phyloP scores from a whole-genome alignment of 192 early-diverging fungal species.

The Geranomyces variabilis region DNA sequence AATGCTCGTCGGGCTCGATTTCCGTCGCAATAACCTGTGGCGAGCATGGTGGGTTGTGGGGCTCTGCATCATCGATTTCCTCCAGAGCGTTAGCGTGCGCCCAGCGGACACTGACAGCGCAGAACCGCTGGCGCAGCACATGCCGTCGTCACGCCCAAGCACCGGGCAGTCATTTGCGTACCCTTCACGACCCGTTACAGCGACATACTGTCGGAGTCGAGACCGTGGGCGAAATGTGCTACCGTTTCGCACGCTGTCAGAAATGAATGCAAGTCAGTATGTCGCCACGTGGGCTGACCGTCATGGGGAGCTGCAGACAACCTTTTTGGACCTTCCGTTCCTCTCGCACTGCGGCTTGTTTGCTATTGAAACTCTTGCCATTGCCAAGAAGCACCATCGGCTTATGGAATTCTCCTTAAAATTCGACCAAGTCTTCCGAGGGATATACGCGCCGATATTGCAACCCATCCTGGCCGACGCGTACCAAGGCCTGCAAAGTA shows the following conservation, averaged over 20 bases:
- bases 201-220: background rate
- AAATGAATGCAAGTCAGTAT: constrained; percentile 24
- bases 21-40: constrained; percentile 42
- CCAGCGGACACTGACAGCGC: constrained; percentile 17
- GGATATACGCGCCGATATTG: constrained; percentile 11
- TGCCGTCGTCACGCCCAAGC: constrained; percentile 22
- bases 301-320: constrained; percentile 19
- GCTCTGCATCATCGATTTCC: constrained; percentile 40
- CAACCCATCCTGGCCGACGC: constrained; percentile 22
- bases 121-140: background rate
- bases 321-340: constrained; percentile 27
- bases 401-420: constrained; percentile 21
- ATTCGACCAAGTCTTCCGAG: constrained; percentile 31
- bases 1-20: constrained; percentile 33
- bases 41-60: constrained; percentile 41
- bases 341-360: constrained; percentile 25
- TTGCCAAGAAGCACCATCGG: constrained; percentile 30
- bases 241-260: constrained; percentile 19
- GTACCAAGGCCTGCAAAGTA: background rate
- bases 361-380: constrained; percentile 26
- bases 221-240: background rate
- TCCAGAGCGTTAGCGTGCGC: constrained; percentile 30
- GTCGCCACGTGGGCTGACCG: constrained; percentile 31
- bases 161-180: constrained; percentile 12
- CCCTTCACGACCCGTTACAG: constrained; percentile 22